Evolutionary conservation across 164 flowering plant genomes (phyloP), one percentile per base, ranked within the genome.

Genomic region (Chimonanthus praecox): DNA sequence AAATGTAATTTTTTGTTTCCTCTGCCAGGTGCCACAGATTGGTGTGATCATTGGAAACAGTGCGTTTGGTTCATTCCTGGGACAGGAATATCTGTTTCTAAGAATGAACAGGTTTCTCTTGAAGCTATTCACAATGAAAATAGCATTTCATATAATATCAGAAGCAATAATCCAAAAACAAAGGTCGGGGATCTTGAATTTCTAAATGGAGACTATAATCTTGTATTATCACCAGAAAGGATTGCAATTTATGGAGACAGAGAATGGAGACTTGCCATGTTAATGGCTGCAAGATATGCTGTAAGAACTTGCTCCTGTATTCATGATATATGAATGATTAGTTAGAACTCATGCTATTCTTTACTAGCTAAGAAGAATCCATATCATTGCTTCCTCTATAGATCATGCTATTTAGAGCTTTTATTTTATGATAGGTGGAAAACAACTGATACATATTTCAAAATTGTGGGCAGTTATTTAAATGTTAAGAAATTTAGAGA

Each of bases 1-100:
- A n/a, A n/a, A 54, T 11, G 16, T 54, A 54, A 54, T 54, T 13
- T 51, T 54, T 54, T 54, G 16, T 54, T 33, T 54, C 60, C 60
- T 54, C 60, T 54, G 58, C 62, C 72, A 85, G 98, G 90, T 76
- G 71, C 78, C 74, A 67, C 81, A 20, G 76, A 85, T 77, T 94
- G 99, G 99, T 87, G 98, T 84, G 98, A 94, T 81, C 99, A 94
- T 74, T 94, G 98, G 99, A 92, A 91, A 80, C 98, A 92, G 74
- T 90, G 96, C 83, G 91, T 94, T 60, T 94, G 97, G 98, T 90
- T 92, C 81, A 67, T 83, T 64, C 90, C 91, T 43, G 88, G 85
- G 11, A 71, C 74, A 44, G 95, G 94, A 73, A 45, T 88, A 47
- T 71, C 85, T 46, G 75, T 94, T 49, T 73, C 79, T 70, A 84